These are phyloP conservation scores for Scheffersomyces cryptocercus DNA, from an alignment of 1,139 yeast species.

Conservation along the genomic window DNA sequence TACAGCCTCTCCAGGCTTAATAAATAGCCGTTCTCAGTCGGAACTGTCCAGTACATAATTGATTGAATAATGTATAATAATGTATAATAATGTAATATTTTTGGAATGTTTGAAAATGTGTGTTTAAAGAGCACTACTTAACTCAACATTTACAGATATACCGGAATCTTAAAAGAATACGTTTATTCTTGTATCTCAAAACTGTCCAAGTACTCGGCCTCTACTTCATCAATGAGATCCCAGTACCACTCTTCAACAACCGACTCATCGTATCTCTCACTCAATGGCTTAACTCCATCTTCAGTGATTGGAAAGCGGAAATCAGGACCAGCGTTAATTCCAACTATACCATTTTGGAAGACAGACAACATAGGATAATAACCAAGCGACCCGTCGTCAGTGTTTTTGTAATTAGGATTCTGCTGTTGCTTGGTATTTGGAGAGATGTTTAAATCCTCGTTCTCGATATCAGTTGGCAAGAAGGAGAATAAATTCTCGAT, in stretches of 20 bases:
- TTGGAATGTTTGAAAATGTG: background rate
- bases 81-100: background rate
- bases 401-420: slow-evolving; percentile 48
- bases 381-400: slow-evolving; percentile 83
- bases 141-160: too few species aligned
- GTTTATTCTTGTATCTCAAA: slow-evolving; percentile 26
- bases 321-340: slow-evolving; percentile 69
- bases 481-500: slow-evolving; percentile 74
- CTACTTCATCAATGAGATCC: slow-evolving; percentile 86
- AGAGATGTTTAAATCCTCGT: slow-evolving; percentile 24
- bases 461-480: slow-evolving; percentile 52
- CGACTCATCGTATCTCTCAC: slow-evolving; percentile 64
- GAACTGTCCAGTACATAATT: too few species aligned
- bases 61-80: background rate
- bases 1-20: too few species aligned
- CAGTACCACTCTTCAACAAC: slow-evolving; percentile 80
- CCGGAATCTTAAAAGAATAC: too few species aligned
- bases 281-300: slow-evolving; percentile 46
- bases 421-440: slow-evolving; percentile 47
- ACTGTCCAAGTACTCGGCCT: slow-evolving; percentile 59
- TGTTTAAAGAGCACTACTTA: too few species aligned
- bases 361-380: slow-evolving; percentile 90
- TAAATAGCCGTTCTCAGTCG: too few species aligned
- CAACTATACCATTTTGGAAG: slow-evolving; percentile 76
- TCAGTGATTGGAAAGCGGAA: slow-evolving; percentile 47